A percentile compares a stretch with the other conserved stretches of the same genome.
phyloP scores from a whole-genome alignment of 1,284 basidiomycete genomes.

The Ceratobasidium sp. region DNA sequence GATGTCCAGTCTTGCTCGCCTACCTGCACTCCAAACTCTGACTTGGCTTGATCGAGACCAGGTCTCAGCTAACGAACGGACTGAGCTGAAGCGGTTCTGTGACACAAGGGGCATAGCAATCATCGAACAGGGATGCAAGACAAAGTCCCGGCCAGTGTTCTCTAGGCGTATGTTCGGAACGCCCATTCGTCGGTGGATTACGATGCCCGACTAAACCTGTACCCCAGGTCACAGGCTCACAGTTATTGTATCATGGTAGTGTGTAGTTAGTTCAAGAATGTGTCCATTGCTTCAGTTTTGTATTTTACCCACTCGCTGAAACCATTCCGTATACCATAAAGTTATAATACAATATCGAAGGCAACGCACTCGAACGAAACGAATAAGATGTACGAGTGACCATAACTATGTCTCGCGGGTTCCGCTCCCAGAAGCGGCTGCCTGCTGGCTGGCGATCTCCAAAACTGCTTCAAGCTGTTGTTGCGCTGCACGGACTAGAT shows the following conservation, averaged over 20 bases:
- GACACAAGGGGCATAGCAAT: slow-evolving; percentile 14
- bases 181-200: slow-evolving; percentile 21
- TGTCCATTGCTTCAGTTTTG: not conserved
- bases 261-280: not conserved
- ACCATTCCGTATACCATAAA: not conserved
- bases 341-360: not conserved
- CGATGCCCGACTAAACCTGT: slow-evolving; percentile 2
- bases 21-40: not conserved
- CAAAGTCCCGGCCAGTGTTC: not conserved
- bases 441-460: slow-evolving; percentile 33
- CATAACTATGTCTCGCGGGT: slow-evolving; percentile 2
- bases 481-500: slow-evolving; percentile 32
- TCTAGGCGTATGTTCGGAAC: slow-evolving; percentile 7
- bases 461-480: slow-evolving; percentile 33
- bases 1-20: slow-evolving; percentile 6
- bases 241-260: no score
- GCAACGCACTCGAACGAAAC: not conserved
- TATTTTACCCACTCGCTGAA: slow-evolving; percentile 20
- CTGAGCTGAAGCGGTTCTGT: slow-evolving; percentile 18
- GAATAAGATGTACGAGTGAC: not conserved
- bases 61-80: slow-evolving; percentile 28
- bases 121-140: slow-evolving; percentile 4
- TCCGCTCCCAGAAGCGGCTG: slow-evolving; percentile 26
- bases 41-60: slow-evolving; percentile 21
- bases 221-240: no score